phyloP scores from a whole-genome alignment of 1,284 basidiomycete genomes.

The Rhodotorula sp. region DNA sequence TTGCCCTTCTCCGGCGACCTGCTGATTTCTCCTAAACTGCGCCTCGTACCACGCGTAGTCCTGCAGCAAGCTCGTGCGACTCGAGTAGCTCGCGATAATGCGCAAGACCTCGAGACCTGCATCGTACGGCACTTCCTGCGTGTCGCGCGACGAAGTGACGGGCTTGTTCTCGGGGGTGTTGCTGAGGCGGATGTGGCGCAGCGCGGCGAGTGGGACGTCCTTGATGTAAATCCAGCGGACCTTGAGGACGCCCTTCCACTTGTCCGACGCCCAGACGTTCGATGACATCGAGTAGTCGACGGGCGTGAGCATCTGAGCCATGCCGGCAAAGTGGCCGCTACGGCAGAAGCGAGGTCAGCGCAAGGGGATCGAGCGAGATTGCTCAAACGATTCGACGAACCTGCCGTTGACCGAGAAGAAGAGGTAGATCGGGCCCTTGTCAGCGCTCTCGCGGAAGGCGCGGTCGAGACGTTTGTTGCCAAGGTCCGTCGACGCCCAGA shows the following conservation, averaged over 20 bases:
- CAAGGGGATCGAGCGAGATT: not conserved
- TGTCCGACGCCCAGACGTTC: conserved; percentile 95
- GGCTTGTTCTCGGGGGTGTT: conserved; percentile 96
- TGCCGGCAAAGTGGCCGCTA: conserved; percentile 92
- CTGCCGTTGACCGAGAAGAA: conserved; percentile 96
- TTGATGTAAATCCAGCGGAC: conserved; percentile 87
- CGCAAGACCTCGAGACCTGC: conserved; percentile 91
- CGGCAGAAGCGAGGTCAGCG: not conserved
- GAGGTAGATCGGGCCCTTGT: conserved; percentile 85
- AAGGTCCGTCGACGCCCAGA: conserved; percentile 93
- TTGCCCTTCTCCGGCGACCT: not conserved
- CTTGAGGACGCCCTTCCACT: conserved; percentile 79
- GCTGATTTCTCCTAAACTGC: conserved; percentile 11
- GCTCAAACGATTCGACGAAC: conserved; percentile 46
- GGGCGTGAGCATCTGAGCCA: conserved; percentile 76
- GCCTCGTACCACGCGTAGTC: conserved; percentile 48
- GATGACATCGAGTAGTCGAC: conserved; percentile 58
- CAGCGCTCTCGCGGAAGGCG: conserved; percentile 87
- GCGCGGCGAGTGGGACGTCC: conserved; percentile 82
- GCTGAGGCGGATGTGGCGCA: conserved; percentile 80
- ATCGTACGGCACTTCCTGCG: conserved; percentile 84
- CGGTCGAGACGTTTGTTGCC: conserved; percentile 94
- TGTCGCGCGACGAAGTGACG: conserved; percentile 88
- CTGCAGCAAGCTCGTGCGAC: conserved; percentile 84
- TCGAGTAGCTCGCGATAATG: conserved; percentile 85